phyloP scores from a whole-genome alignment of 2,329 filamentous ascomycete genomes.

The Aspergillus tubingensis region DNA sequence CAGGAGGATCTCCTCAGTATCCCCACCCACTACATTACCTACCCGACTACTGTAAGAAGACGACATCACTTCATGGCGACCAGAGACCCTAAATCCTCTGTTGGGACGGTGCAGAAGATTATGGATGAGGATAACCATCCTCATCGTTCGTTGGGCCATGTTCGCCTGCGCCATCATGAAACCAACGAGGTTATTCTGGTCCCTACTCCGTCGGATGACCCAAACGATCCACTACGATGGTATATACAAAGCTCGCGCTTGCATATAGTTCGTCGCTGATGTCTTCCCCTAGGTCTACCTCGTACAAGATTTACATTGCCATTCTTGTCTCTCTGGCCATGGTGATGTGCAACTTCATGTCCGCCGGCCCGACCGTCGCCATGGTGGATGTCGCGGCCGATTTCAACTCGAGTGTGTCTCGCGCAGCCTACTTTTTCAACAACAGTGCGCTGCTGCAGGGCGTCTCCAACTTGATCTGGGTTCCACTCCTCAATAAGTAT shows the following conservation, averaged over 20 bases:
- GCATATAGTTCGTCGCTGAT: neutral
- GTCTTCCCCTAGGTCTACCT: constrained; percentile 1
- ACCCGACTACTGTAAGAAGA: neutral
- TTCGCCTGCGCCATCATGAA: neutral
- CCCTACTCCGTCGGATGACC: neutral
- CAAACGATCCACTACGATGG: neutral
- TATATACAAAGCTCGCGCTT: neutral
- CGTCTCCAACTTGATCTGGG: constrained; percentile 39
- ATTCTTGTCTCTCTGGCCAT: constrained; percentile 47
- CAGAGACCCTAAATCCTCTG: neutral
- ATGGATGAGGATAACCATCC: neutral
- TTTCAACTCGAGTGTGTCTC: constrained; percentile 43
- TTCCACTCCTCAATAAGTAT: constrained; percentile 42
- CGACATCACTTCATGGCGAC: neutral
- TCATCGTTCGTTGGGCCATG: neutral
- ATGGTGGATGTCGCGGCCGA: constrained; percentile 51
- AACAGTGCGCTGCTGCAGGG: constrained; percentile 56
- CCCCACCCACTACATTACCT: neutral
- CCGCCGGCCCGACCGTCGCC: constrained; percentile 57
- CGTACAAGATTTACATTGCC: constrained; percentile 46
- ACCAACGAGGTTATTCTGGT: neutral
- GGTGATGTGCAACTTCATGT: constrained; percentile 59
- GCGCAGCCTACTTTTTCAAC: constrained; percentile 59
- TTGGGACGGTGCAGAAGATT: neutral
- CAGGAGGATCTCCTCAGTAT: neutral